These are phyloP conservation scores for Coemansia reversa DNA, from an alignment of 192 early-diverging fungal genomes.

Conservation along the genomic window DNA sequence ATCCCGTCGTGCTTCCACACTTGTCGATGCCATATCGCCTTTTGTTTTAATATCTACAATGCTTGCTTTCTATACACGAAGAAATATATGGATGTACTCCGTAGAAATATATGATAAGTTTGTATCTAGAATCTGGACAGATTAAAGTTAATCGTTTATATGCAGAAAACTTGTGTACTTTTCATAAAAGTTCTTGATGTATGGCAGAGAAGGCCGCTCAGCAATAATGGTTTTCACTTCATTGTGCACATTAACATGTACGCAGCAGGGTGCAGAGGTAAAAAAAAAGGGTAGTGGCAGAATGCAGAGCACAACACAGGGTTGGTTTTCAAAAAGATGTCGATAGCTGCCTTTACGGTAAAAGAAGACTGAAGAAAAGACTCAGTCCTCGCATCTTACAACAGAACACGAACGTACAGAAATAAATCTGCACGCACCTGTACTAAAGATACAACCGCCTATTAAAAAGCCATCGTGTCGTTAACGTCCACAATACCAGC, in stretches of 20 bases:
- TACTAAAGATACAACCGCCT: slow-evolving; percentile 14
- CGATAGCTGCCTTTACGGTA: slow-evolving; percentile 37
- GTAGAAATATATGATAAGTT: neutral
- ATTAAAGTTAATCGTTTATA: neutral
- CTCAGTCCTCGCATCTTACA: neutral
- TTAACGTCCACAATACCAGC: neutral
- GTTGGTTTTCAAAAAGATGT: slow-evolving; percentile 3
- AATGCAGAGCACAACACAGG: neutral
- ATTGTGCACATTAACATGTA: neutral
- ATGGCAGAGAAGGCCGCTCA: neutral
- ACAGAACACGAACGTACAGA: neutral
- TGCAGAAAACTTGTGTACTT: neutral
- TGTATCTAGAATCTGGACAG: neutral
- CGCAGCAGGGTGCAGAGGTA: neutral
- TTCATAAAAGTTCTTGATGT: neutral
- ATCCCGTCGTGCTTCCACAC: slow-evolving; percentile 16
- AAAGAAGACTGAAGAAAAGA: neutral
- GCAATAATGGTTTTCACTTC: neutral
- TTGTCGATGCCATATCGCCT: neutral
- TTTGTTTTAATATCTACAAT: slow-evolving; percentile 1
- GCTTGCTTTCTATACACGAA: neutral
- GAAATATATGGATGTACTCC: neutral
- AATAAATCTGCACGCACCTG: neutral
- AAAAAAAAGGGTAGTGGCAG: neutral
- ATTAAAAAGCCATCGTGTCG: slow-evolving; percentile 14